Evolutionary conservation across 306 rosid species (phyloP).

Genomic region (Morella rubra): DNA sequence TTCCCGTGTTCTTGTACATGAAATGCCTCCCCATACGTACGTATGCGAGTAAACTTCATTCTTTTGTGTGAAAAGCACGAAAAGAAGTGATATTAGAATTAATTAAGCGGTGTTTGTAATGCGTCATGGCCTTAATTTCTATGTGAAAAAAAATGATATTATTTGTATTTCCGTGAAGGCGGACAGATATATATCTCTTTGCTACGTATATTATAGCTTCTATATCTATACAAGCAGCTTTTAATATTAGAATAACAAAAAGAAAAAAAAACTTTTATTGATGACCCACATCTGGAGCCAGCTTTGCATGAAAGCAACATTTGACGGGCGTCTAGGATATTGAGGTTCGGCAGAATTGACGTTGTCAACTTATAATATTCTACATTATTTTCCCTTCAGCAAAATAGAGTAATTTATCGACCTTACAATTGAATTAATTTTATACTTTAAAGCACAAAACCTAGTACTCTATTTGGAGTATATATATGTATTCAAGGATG

Average conservation of each 20-base stretch:
- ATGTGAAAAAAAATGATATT: no score
- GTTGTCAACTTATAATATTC: not conserved
- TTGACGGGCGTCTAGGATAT: slow-evolving; percentile 17
- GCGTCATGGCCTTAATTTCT: no score
- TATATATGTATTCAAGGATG: no score
- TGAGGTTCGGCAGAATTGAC: slow-evolving; percentile 13
- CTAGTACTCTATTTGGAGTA: not conserved
- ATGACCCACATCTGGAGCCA: slow-evolving; percentile 10
- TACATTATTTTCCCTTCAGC: no score
- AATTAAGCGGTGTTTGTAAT: no score
- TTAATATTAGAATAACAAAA: no score
- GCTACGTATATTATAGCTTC: no score
- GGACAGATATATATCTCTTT: no score
- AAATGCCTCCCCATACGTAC: no score
- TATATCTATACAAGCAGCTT: no score
- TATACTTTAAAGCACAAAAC: not conserved
- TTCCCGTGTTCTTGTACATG: no score
- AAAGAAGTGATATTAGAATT: not conserved
- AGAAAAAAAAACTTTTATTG: not conserved
- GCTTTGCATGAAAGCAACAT: slow-evolving; percentile 36
- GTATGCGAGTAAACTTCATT: not conserved
- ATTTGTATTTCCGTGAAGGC: no score
- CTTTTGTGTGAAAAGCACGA: not conserved
- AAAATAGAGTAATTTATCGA: not conserved
- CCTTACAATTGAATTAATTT: slow-evolving; percentile 11